phyloP scores from a whole-genome alignment of 257 asterid genomes.

The Gynochthodes officinalis region DNA sequence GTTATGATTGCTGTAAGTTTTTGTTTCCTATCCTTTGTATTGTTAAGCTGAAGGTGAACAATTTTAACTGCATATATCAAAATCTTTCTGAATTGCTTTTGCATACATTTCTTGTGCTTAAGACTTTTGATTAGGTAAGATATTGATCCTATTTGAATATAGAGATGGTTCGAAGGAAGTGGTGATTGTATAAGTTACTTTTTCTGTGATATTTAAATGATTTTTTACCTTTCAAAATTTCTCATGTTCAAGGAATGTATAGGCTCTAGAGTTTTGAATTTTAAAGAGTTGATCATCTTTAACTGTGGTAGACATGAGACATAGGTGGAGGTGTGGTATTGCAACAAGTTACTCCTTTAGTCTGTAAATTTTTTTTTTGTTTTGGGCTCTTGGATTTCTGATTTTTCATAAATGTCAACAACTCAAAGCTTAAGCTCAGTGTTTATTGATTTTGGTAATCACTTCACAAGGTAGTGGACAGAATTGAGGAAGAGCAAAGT shows the following conservation, averaged over 20 bases:
- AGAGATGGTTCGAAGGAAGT: background rate
- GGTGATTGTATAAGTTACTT: background rate
- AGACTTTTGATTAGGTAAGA: background rate
- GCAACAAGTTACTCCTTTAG: too few species aligned
- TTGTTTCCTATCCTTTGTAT: slow-evolving; percentile 11
- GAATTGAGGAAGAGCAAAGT: background rate
- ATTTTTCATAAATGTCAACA: too few species aligned
- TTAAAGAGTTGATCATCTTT: too few species aligned
- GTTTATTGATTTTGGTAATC: background rate
- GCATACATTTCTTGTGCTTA: background rate
- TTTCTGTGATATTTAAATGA: too few species aligned
- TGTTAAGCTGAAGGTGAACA: slow-evolving; percentile 1
- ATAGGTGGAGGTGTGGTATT: too few species aligned
- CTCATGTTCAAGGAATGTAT: background rate
- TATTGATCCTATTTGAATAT: background rate
- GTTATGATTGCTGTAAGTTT: slow-evolving; percentile 92
- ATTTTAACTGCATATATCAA: slow-evolving; percentile 7
- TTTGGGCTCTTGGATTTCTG: background rate
- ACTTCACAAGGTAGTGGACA: background rate
- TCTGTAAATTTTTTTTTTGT: too few species aligned
- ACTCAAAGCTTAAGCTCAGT: too few species aligned
- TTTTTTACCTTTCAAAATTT: background rate
- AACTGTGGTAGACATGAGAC: too few species aligned
- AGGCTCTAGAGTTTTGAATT: background rate
- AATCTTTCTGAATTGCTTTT: background rate